Evolutionary conservation across 768 basidiomycete genomes (phyloP), one percentile per base, ranked within the genome.

Genomic region (Tricholoma hemisulphureum): DNA sequence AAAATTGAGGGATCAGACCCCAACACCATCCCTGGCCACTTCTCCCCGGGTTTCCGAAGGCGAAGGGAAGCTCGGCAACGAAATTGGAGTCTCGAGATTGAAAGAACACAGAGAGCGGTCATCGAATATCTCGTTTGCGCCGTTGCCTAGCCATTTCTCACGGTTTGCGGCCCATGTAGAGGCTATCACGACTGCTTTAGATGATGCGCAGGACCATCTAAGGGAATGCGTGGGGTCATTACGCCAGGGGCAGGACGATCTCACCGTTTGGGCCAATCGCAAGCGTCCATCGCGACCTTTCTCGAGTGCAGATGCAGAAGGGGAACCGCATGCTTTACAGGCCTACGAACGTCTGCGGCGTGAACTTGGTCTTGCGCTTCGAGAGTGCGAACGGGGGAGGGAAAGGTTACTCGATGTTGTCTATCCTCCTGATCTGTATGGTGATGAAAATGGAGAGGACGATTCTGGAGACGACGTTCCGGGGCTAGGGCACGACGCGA

Each of bases 351-450:
- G 86, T 0, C 76, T 93, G 14, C 80, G 91, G 10, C 80, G 84
- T 4, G 89, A 93, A 64, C 79, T 94, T 7, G 92, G 91, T 7
- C 70, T 88, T 21, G 91, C 90, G 1, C 72, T 93, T 28, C 75
- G 91, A 6, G 92, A 93, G 64, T 93, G 90, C 66, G 91, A 93
- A 70, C 82, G 91, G 7, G 91, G 91, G 0, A 76, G 88, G 16
- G 86, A 84, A 37, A 80, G 81, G 16, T 73, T 93, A 29, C 62
- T 86, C 1, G 80, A 83, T 51, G 72, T 88, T 54, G 70, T 90
- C 3, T 67, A 76, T n/a, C 84, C 85, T 0, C 72, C 74, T 4
- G 61, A 64, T 16, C 68, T 60, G 55, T 74, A 16, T 4, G 26
- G 75, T 4, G 69, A 72, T 4, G 76, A 74, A 7, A 71, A 69